These are phyloP conservation scores for Zhuliangozyma blackwelliae DNA, from an alignment of 1,139 yeast species.

Conservation along the genomic window DNA sequence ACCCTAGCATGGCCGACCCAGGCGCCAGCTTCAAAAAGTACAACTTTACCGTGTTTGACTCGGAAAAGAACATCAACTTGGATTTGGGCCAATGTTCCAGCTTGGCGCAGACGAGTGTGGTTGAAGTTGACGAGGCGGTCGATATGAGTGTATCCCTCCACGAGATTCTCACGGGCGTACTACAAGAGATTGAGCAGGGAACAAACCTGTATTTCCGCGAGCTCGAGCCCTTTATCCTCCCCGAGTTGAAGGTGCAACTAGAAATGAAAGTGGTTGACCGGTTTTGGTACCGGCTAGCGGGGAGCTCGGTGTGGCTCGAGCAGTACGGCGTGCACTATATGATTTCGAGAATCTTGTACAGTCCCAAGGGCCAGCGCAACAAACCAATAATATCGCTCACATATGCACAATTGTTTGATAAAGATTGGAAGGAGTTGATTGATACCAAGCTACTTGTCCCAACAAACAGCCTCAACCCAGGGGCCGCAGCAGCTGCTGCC, in stretches of 20 bases:
- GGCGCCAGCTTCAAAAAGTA: constrained; percentile 10
- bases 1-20: constrained; percentile 1
- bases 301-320: constrained; percentile 38
- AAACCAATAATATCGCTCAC: constrained; percentile 30
- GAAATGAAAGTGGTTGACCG: constrained; percentile 23
- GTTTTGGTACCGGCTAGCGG: constrained; percentile 36
- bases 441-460: constrained; percentile 33
- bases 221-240: constrained; percentile 21
- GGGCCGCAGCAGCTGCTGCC: not conserved
- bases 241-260: constrained; percentile 23
- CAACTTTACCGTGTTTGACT: constrained; percentile 16
- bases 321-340: constrained; percentile 36
- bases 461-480: constrained; percentile 13
- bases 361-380: constrained; percentile 25
- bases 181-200: constrained; percentile 10
- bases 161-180: constrained; percentile 15
- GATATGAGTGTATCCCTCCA: constrained; percentile 18
- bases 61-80: constrained; percentile 13
- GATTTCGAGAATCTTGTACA: constrained; percentile 32
- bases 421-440: constrained; percentile 35
- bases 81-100: constrained; percentile 15
- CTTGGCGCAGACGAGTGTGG: constrained; percentile 8
- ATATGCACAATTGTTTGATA: constrained; percentile 35
- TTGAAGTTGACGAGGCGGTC: constrained; percentile 17
- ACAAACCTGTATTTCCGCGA: constrained; percentile 20